Base-by-base conservation (phyloP, 768 basidiomycete genomes). In the Serpula lacrymans region DNA sequence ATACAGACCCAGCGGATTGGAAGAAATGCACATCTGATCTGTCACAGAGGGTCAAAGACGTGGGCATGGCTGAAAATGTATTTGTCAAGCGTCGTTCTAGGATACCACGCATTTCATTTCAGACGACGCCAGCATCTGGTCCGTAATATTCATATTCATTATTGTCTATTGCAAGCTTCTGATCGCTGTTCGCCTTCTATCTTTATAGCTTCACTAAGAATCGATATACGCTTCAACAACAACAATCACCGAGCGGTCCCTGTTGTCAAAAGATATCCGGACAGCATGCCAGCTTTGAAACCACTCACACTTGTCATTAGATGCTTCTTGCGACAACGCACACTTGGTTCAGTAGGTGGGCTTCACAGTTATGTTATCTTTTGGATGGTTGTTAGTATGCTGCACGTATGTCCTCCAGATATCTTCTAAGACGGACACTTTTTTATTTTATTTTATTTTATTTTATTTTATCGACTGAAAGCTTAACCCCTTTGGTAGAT, bases 221-320 rank as follows among this genome's bases (percentile, higher is more conserved):
- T 85, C 31, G 84, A 89, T 53, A 74, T 88, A 28, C 78, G 76
- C 25, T 65, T 88, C 47, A 84, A 85, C 52, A 74, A 80, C 52
- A 58, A 60, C 3, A 75, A 77, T 45, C 84, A 84, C 1, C 52
- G 78, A 18, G 78, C 76, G 0, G 67, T 77, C 1, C 63, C 66
- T 1, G 58, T 79, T 25, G 71, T 88, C 18, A 74, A 75, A 31
- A 52, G 56, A 5, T 77, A 79, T 51, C 58, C 86, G 23, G 53
- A 66, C 34, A 59, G 65, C 22, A 65, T 82, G 55, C 82, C 83
- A 3, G 82, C 79, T 1, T 65, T 82, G 2, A 65, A 72, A 17
- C 74, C 77, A 8, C 66, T 89, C 31, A 68, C 84, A 4, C 59
- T 87, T 29, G 69, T 78, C 13, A 57, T 84, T 46, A 89, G 87